Percentiles rank a stretch among this genome's conserved stretches.
Conservation (phyloP, 371 early-diverging fungal species). For the Saksenaea oblongispora region DNA sequence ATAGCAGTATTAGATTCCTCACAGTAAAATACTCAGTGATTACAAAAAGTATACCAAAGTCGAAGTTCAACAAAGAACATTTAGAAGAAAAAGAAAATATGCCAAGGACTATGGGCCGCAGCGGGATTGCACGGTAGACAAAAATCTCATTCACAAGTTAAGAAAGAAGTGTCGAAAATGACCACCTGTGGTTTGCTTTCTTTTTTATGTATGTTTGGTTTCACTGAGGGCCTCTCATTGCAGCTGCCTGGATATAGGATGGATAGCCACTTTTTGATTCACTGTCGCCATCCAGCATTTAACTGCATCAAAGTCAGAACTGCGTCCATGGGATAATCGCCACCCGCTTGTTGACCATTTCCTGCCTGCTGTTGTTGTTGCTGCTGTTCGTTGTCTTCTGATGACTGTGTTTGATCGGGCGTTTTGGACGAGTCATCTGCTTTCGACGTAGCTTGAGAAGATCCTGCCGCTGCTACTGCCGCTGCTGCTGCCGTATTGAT, state of each 20-base stretch:
- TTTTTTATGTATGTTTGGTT: neutral
- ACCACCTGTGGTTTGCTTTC: neutral
- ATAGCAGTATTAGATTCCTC: slow-evolving; percentile 7
- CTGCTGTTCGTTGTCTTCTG: neutral
- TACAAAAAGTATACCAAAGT: neutral
- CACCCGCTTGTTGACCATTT: neutral
- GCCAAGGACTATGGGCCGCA: neutral
- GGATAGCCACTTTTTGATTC: slow-evolving; percentile 24
- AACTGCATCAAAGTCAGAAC: slow-evolving; percentile 51
- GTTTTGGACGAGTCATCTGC: neutral
- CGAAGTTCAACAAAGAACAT: neutral
- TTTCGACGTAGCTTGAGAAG: neutral
- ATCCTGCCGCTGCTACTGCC: neutral
- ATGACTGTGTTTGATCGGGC: neutral
- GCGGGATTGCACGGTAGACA: neutral
- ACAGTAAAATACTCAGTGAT: slow-evolving; percentile 13
- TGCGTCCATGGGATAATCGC: slow-evolving; percentile 50
- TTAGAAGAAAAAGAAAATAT: neutral
- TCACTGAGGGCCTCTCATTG: too few relatives aligned
- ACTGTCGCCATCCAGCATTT: slow-evolving; percentile 30
- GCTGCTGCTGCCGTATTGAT: neutral
- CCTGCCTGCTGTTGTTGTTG: neutral
- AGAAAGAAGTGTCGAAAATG: neutral
- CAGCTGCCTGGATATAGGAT: neutral
- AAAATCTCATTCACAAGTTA: too few relatives aligned